Percentiles rank a stretch among this genome's conserved stretches.
These are phyloP conservation scores for Kuraishia cidri DNA, from an alignment of 805 yeast genomes.

Conservation along the genomic window DNA sequence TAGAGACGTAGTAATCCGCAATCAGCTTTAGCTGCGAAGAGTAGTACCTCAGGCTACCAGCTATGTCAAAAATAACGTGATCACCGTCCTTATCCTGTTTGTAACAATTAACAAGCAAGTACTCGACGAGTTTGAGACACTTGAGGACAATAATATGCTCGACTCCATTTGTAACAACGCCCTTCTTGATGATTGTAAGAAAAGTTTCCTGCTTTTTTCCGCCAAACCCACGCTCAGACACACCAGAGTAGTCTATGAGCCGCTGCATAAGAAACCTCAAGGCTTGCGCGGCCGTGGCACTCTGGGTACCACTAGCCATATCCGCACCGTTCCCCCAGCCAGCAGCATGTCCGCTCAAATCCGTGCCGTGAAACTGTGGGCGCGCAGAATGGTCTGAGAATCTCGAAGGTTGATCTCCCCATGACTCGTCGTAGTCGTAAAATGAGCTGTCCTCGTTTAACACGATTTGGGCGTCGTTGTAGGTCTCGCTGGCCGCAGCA, in stretches of 20 bases:
- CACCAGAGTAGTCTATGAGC: not conserved
- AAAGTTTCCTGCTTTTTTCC: conserved; percentile 3
- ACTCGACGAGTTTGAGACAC: conserved; percentile 15
- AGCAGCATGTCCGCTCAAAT: no score
- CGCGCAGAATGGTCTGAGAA: no score
- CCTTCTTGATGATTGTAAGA: conserved; percentile 11
- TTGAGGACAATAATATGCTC: conserved; percentile 17
- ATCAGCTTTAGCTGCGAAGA: conserved; percentile 8
- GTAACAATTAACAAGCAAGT: conserved; percentile 16
- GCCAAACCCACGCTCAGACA: not conserved
- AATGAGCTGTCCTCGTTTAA: no score
- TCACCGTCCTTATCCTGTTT: no score
- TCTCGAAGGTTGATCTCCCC: no score
- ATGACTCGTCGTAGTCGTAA: no score
- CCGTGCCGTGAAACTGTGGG: no score
- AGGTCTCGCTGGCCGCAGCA: not conserved
- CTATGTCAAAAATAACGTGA: no score
- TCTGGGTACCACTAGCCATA: not conserved
- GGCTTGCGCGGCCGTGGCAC: not conserved
- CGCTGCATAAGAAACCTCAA: not conserved
- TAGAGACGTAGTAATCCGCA: conserved; percentile 6
- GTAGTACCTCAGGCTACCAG: no score
- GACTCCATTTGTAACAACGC: conserved; percentile 15
- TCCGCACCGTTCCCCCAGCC: no score
- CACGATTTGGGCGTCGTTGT: not conserved